phyloP scores from a whole-genome alignment of 148 eudicot species.

The Bassia scoparia region DNA sequence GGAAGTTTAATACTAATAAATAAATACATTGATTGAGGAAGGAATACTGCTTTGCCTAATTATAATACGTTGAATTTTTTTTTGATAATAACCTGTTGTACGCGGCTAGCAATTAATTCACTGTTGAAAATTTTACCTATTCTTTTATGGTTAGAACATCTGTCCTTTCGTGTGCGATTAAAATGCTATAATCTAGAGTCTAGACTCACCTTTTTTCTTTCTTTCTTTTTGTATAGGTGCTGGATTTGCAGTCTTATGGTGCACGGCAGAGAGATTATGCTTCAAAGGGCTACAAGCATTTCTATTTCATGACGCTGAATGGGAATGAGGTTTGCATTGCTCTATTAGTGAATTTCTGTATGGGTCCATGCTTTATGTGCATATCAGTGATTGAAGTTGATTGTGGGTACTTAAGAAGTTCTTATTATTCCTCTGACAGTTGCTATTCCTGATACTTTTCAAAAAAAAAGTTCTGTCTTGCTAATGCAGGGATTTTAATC shows the following conservation, averaged over 20 bases:
- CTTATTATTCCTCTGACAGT: neutral
- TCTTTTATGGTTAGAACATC: neutral
- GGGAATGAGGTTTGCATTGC: constrained; percentile 73
- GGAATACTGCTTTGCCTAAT: no score
- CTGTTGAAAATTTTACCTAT: neutral
- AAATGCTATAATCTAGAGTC: neutral
- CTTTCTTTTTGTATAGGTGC: constrained; percentile 49
- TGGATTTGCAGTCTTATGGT: constrained; percentile 80
- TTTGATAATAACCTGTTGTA: no score
- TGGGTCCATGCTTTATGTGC: neutral
- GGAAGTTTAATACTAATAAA: no score
- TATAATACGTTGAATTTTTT: no score
- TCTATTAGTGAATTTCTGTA: constrained; percentile 20
- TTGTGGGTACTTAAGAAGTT: neutral
- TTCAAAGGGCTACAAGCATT: constrained; percentile 82
- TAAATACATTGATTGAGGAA: no score
- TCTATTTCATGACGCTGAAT: constrained; percentile 96
- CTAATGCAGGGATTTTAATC: no score
- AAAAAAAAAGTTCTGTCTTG: no score
- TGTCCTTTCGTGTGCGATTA: neutral
- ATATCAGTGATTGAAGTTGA: neutral
- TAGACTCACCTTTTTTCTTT: constrained; percentile 1
- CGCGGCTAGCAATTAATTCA: neutral
- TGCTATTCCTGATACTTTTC: no score
- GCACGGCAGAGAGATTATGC: constrained; percentile 90